Evolutionary conservation across 805 yeast genomes (phyloP), one percentile per base, ranked within the genome.

Genomic region (Candida broadrunensis): DNA sequence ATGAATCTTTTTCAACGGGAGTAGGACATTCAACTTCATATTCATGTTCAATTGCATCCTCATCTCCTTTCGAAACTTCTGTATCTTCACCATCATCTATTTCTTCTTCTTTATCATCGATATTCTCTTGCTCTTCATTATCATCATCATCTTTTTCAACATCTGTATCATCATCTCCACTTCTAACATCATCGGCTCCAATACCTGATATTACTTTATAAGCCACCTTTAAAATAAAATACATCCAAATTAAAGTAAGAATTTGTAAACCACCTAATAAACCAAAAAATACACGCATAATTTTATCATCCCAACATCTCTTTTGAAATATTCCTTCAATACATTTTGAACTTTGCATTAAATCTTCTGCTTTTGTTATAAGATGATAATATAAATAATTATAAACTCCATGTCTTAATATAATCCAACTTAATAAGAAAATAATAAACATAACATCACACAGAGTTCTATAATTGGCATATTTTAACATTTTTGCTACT

Each of bases 151-250:
- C 52, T n/a, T 42, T 50, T 36, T 65, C 70, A 4, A 45, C 54
- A 26, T 62, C 70, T 9, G 69, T 71, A 38, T 81, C 88, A 41
- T 86, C 95, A 41, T 75, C 83, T 51, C 87, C 96, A 56, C 91
- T 83, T 63, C 97, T 78, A 24, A 84, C 83, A 59, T 89, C 97
- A 51, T 87, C 95, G 1, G 96, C 96, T 26, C 80, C 79, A 17
- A 63, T 70, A 4, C 96, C 97, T 7, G 74, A 68, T 19, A 88
- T 46, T 18, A 88, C 91, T 56, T 75, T 81, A 41, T 72, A 58
- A 9, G 86, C 88, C 19, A 88, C 95, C 50, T 77, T 80, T 11
- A 75, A 46, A 43, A 89, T 88, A 65, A 85, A 70, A 54, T 68
- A 78, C 74, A 88, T 72, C 97, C 97, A 88, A 38, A 85, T 57